Evolutionary conservation across 2,329 filamentous ascomycete species (phyloP).

Genomic region (Dactylellina haptotyla): DNA sequence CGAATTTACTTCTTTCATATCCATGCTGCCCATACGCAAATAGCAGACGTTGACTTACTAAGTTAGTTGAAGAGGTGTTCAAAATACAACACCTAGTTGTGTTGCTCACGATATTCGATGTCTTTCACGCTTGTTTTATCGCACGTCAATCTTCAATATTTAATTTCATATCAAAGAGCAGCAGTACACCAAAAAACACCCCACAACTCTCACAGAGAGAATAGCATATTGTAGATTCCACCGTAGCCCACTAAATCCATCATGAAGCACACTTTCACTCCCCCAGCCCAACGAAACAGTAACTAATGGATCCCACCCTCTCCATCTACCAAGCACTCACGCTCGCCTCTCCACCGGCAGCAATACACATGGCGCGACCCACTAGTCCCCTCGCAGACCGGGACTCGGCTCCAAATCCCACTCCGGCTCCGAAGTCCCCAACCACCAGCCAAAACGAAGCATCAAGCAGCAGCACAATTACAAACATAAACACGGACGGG

Average conservation of each 20-base stretch:
- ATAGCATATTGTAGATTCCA: no score
- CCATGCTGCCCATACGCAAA: no score
- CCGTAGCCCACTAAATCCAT: no score
- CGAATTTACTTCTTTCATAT: background rate
- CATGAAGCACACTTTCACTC: background rate
- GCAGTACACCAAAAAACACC: background rate
- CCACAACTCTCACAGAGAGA: no score
- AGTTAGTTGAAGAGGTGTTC: background rate
- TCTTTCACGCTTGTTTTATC: no score
- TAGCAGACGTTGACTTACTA: background rate
- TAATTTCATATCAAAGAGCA: no score
- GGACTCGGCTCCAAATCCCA: background rate
- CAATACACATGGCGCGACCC: background rate
- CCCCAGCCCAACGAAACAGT: background rate
- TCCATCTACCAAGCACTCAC: slow-evolving; percentile 3
- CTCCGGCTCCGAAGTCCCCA: background rate
- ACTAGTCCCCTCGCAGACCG: no score
- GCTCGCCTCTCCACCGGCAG: background rate
- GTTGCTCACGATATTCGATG: background rate
- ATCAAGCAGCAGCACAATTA: no score
- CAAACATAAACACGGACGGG: background rate
- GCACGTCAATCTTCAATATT: no score
- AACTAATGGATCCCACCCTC: slow-evolving; percentile 12
- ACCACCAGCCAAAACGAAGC: no score
- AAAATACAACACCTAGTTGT: background rate